Evolutionary conservation across 2,329 filamentous ascomycete species (phyloP).

Genomic region (Coleophoma crateriformis): DNA sequence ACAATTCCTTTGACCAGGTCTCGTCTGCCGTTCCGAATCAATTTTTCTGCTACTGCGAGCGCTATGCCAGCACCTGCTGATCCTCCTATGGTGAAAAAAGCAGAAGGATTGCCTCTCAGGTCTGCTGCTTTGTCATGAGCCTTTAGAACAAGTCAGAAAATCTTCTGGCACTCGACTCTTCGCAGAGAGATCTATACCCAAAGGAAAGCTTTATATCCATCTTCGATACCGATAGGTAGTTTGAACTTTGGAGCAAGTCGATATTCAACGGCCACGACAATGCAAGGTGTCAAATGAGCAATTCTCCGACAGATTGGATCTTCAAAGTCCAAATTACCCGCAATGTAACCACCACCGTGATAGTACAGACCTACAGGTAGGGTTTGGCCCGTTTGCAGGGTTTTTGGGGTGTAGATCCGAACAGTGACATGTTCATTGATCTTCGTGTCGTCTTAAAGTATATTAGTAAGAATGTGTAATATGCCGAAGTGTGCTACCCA

Average conservation of each 20-base stretch:
- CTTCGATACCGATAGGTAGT: slow-evolving; percentile 24
- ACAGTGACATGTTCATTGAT: slow-evolving; percentile 12
- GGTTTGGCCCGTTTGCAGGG: slow-evolving; percentile 3
- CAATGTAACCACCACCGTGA: slow-evolving; percentile 30
- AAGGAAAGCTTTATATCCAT: slow-evolving; percentile 14
- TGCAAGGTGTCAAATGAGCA: slow-evolving; percentile 21
- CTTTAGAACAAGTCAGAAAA: slow-evolving; percentile 3
- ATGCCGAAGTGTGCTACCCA: not conserved
- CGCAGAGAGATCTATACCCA: slow-evolving; percentile 9
- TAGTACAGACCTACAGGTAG: slow-evolving; percentile 29
- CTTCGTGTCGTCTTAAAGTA: slow-evolving; percentile 7
- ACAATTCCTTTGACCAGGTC: slow-evolving; percentile 14
- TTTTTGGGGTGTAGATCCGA: slow-evolving; percentile 18
- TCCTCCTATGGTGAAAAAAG: slow-evolving; percentile 15
- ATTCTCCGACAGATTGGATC: slow-evolving; percentile 28
- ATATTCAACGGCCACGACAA: slow-evolving; percentile 30
- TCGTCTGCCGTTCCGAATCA: slow-evolving; percentile 11
- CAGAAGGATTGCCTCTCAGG: slow-evolving; percentile 5
- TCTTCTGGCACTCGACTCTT: not conserved
- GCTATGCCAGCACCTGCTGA: slow-evolving; percentile 21
- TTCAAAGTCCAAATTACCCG: slow-evolving; percentile 29
- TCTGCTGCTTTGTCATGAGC: slow-evolving; percentile 9
- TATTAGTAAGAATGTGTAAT: not conserved
- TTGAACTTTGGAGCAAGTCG: slow-evolving; percentile 16
- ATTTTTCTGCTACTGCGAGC: slow-evolving; percentile 12